Percentiles rank a stretch among this genome's conserved stretches.
phyloP scores from a whole-genome alignment of 345 rosid species.

The Brassica cretica region DNA sequence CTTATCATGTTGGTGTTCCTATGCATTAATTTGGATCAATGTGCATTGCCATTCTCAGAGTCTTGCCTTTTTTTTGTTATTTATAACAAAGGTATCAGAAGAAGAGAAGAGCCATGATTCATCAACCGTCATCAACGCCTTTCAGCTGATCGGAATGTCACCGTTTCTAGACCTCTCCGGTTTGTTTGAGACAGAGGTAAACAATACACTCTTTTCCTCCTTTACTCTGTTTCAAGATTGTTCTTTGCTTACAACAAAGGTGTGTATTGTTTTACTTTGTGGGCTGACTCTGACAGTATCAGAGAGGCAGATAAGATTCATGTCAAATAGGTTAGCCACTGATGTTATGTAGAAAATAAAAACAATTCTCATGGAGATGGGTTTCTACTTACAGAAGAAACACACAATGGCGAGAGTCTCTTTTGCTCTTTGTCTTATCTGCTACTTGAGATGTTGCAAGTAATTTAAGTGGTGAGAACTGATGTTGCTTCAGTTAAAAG shows the following conservation, averaged over 20 bases:
- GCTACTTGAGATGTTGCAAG: conserved; percentile 7
- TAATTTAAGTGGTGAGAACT: neutral
- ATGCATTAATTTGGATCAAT: neutral
- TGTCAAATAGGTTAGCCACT: conserved; percentile 61
- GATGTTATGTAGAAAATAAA: conserved; percentile 70
- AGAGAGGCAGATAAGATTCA: conserved; percentile 78
- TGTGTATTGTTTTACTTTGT: neutral
- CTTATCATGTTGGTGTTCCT: neutral
- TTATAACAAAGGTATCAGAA: conserved; percentile 52
- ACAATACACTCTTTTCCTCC: neutral
- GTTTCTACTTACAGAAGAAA: conserved; percentile 69
- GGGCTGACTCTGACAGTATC: conserved; percentile 54
- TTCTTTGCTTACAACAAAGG: neutral
- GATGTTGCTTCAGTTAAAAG: conserved; percentile 59
- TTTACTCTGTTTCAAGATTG: conserved; percentile 9
- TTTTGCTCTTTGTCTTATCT: neutral
- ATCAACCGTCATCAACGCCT: conserved; percentile 68
- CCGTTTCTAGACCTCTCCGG: conserved; percentile 87
- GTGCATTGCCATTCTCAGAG: neutral
- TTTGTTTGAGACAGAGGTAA: conserved; percentile 85
- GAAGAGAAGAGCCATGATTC: conserved; percentile 46
- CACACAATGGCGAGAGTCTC: too few relatives aligned
- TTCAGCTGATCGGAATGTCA: conserved; percentile 93
- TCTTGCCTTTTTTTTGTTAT: neutral
- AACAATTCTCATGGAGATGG: conserved; percentile 61